These are phyloP conservation scores for Xylaria venustula DNA, from an alignment of 495 filamentous ascomycete species.

Conservation along the genomic window DNA sequence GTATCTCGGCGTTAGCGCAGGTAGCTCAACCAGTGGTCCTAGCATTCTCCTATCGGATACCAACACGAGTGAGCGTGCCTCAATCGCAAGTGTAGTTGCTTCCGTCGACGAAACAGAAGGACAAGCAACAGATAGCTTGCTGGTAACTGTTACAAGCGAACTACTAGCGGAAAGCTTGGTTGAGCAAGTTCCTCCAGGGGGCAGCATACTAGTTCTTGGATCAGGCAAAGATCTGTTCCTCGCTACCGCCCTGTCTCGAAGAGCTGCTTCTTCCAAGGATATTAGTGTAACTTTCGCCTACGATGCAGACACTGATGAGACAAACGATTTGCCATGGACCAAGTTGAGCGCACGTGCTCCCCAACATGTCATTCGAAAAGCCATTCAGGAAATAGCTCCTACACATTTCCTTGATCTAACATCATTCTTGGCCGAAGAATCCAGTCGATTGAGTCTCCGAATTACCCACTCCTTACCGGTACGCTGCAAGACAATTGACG, in stretches of 20 bases:
- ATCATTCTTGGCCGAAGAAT: not conserved
- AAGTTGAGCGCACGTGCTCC: not conserved
- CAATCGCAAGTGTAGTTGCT: not conserved
- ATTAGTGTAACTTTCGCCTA: not conserved
- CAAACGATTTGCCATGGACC: not conserved
- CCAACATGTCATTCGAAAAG: slow-evolving; percentile 11
- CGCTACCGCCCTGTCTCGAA: not conserved
- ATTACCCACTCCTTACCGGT: not conserved
- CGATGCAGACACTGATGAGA: not conserved
- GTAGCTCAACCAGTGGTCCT: not conserved
- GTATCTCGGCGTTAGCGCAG: not conserved
- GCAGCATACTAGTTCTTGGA: not conserved
- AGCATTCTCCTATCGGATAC: not conserved
- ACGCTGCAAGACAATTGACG: not conserved
- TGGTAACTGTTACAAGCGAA: not conserved
- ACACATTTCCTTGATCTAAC: slow-evolving; percentile 1
- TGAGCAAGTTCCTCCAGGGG: not conserved
- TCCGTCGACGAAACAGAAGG: not conserved
- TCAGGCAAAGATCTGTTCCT: not conserved
- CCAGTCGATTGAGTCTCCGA: not conserved
- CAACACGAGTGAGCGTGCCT: not conserved
- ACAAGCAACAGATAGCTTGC: not conserved
- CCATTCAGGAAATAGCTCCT: not conserved
- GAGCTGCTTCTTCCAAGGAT: no score
- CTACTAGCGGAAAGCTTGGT: not conserved